Percentiles rank a stretch among this genome's conserved stretches.
These are phyloP conservation scores for Epichloe bromicola DNA, from an alignment of 2,329 filamentous ascomycete species.

Conservation along the genomic window DNA sequence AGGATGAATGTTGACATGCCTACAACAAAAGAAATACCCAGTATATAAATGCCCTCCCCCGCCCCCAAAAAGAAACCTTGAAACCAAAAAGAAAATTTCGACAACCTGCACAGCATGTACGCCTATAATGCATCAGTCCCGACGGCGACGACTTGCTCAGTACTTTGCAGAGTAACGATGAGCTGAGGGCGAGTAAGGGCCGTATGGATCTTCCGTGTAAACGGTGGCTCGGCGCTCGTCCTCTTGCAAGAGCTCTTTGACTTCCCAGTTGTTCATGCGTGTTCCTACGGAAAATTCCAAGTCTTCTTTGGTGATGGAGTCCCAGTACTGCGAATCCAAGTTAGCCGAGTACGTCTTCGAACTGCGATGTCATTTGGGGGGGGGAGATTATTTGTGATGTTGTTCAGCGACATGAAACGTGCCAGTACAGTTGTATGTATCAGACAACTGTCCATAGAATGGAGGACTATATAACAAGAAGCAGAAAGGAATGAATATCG, in stretches of 20 bases:
- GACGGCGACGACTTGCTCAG: constrained; percentile 15
- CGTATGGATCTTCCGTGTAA: constrained; percentile 56
- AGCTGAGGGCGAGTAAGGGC: constrained; percentile 32
- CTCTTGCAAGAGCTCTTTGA: constrained; percentile 78
- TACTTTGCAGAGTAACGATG: constrained; percentile 35
- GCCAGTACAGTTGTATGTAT: too few species aligned
- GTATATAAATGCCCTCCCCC: too few species aligned
- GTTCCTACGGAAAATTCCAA: constrained; percentile 95
- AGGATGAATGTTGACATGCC: neutral
- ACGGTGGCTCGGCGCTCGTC: constrained; percentile 64
- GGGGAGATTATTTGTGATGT: too few species aligned
- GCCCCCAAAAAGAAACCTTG: neutral
- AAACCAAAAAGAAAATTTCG: neutral
- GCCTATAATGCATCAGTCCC: constrained; percentile 1
- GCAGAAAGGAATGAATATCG: constrained; percentile 9
- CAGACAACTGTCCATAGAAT: neutral
- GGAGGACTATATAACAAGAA: neutral
- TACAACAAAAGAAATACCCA: neutral
- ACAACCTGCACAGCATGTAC: neutral
- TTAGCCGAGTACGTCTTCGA: neutral
- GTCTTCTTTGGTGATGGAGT: constrained; percentile 96
- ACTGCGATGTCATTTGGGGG: neutral
- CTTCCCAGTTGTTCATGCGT: constrained; percentile 94
- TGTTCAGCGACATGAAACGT: too few species aligned
- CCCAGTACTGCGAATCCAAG: constrained; percentile 67